Evolutionary conservation across 805 yeast genomes (phyloP).

Genomic region (Candida endomychidarum): DNA sequence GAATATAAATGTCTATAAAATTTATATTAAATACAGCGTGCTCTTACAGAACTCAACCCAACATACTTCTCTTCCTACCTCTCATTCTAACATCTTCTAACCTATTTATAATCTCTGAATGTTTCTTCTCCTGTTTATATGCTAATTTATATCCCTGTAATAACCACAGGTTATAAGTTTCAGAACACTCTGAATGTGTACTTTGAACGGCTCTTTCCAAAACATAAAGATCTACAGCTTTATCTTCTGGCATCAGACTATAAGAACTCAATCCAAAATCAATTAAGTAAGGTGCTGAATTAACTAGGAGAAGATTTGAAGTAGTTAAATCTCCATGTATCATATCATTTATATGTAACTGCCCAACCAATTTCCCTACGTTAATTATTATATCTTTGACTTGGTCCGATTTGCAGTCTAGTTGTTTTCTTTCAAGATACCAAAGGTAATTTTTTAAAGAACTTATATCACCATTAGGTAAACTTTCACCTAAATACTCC

Average conservation of each 20-base stretch:
- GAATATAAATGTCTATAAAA: too few relatives aligned
- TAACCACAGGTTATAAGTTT: constrained; percentile 64
- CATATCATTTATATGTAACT: constrained; percentile 71
- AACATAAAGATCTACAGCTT: constrained; percentile 96
- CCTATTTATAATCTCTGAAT: constrained; percentile 57
- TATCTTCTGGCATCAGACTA: constrained; percentile 78
- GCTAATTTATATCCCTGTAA: constrained; percentile 62
- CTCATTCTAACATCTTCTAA: constrained; percentile 84
- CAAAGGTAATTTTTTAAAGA: constrained; percentile 75
- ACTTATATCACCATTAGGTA: constrained; percentile 54
- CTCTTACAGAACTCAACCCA: constrained; percentile 62
- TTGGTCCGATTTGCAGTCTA: constrained; percentile 25
- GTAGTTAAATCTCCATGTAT: constrained; percentile 95
- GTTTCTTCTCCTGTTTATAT: constrained; percentile 27
- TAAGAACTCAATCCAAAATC: constrained; percentile 90
- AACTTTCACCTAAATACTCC: constrained; percentile 66
- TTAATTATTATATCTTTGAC: constrained; percentile 45
- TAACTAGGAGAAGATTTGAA: constrained; percentile 69
- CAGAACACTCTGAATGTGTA: constrained; percentile 80
- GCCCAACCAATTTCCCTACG: constrained; percentile 70
- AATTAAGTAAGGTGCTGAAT: constrained; percentile 57
- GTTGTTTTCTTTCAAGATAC: constrained; percentile 45
- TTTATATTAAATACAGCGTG: too few relatives aligned
- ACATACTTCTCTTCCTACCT: constrained; percentile 94
- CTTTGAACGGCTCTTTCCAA: constrained; percentile 87